Percentiles rank a stretch among this genome's conserved stretches.
phyloP scores from a whole-genome alignment of 2,329 filamentous ascomycete species.

The Cladosporium sp. region DNA sequence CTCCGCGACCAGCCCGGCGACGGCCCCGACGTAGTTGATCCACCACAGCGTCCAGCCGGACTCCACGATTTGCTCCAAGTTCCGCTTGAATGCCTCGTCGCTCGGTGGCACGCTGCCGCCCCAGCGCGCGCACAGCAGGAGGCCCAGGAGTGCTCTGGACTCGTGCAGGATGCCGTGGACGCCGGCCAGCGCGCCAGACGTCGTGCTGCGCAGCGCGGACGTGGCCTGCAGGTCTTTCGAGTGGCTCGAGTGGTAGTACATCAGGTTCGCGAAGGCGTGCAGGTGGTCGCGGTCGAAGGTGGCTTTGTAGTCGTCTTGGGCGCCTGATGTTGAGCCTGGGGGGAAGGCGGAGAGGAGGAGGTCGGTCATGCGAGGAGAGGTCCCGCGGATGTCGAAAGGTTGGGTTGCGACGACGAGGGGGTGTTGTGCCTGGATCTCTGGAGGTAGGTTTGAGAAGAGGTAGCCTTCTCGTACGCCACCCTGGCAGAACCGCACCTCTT shows the following conservation, averaged over 20 bases:
- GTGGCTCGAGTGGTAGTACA: slow-evolving; percentile 43
- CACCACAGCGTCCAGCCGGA: slow-evolving; percentile 54
- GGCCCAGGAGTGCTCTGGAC: slow-evolving; percentile 62
- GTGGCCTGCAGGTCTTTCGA: slow-evolving; percentile 50
- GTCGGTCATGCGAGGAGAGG: slow-evolving; percentile 40
- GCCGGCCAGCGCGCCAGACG: slow-evolving; percentile 60
- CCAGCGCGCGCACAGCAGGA: slow-evolving; percentile 70
- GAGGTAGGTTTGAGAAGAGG: slow-evolving; percentile 63
- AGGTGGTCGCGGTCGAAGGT: slow-evolving; percentile 39
- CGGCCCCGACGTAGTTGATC: slow-evolving; percentile 56
- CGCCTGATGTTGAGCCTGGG: slow-evolving; percentile 12
- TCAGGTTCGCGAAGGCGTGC: slow-evolving; percentile 52
- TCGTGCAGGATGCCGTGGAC: slow-evolving; percentile 69
- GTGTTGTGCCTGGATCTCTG: slow-evolving; percentile 53
- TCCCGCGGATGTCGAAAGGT: slow-evolving; percentile 43
- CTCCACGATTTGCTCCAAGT: slow-evolving; percentile 49
- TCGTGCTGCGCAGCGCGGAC: slow-evolving; percentile 65
- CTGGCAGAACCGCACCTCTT: slow-evolving; percentile 73
- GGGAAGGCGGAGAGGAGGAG: slow-evolving; percentile 48
- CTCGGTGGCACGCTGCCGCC: slow-evolving; percentile 56
- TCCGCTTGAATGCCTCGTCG: slow-evolving; percentile 50
- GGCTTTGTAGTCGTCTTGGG: slow-evolving; percentile 37
- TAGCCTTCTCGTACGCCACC: slow-evolving; percentile 82
- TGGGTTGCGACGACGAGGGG: slow-evolving; percentile 60
- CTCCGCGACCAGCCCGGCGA: slow-evolving; percentile 51